Conservation (phyloP, 2,329 filamentous ascomycete genomes). For the Paecilomyces sp. region DNA sequence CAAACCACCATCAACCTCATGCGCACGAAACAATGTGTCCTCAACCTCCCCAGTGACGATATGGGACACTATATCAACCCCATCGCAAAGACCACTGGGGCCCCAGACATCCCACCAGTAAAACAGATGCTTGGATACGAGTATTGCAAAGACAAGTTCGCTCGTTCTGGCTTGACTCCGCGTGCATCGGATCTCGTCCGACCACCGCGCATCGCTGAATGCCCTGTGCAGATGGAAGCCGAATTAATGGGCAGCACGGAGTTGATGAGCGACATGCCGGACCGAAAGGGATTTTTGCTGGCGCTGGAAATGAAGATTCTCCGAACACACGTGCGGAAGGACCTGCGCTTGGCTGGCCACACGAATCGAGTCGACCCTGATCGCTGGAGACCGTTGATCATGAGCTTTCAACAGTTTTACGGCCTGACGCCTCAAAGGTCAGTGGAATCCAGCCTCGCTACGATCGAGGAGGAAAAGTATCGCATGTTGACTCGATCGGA, state of each 20-base stretch:
- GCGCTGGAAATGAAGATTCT: background rate
- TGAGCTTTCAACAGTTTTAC: constrained; percentile 40
- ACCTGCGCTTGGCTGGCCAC: constrained; percentile 17
- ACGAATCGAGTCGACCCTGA: constrained; percentile 37
- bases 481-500: too few relatives aligned
- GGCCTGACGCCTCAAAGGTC: constrained; percentile 13
- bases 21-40: constrained; percentile 36
- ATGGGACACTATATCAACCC: constrained; percentile 30
- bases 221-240: background rate
- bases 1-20: constrained; percentile 36
- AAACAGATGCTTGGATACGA: background rate
- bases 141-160: background rate
- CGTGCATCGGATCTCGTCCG: background rate
- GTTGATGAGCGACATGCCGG: background rate
- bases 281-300: background rate
- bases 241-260: background rate
- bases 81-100: constrained; percentile 33
- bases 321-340: background rate
- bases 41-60: constrained; percentile 34
- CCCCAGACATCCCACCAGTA: constrained; percentile 8
- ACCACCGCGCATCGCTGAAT: background rate
- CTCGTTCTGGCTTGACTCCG: background rate
- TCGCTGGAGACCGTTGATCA: constrained; percentile 39
- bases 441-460: background rate
- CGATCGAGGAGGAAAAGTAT: background rate